Evolutionary conservation across 192 early-diverging fungal species (phyloP).

Genomic region (Gonapodya prolifera): DNA sequence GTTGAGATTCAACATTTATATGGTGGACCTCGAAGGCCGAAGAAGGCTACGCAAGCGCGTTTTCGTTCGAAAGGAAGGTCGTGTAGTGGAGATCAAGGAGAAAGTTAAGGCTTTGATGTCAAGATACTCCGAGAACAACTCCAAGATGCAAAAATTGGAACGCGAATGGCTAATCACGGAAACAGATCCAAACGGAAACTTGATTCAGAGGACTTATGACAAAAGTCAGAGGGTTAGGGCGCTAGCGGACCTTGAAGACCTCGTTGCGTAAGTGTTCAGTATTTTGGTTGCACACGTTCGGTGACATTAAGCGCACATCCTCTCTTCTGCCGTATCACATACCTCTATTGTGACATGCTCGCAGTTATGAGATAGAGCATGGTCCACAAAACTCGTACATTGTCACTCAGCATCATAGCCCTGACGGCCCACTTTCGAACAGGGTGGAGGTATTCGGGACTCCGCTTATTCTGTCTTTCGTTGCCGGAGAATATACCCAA

Average conservation of each 20-base stretch:
- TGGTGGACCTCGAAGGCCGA: background rate
- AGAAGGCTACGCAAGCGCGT: background rate
- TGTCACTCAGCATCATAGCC: background rate
- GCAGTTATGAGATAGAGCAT: slow-evolving; percentile 2
- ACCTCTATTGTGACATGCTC: background rate
- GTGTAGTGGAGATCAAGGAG: background rate
- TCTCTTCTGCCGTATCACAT: no score
- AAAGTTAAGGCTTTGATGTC: background rate
- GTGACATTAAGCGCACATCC: no score
- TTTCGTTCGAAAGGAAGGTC: background rate
- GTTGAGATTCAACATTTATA: background rate
- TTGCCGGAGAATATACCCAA: background rate
- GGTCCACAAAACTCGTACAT: background rate
- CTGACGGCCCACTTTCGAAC: background rate
- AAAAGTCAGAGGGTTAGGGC: background rate
- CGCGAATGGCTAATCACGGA: background rate
- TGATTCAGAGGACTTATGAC: background rate
- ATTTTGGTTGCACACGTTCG: background rate
- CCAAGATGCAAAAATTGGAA: background rate
- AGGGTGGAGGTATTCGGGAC: background rate
- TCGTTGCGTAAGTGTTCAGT: background rate
- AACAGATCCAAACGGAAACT: background rate
- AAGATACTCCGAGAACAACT: background rate
- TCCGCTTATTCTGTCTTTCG: background rate
- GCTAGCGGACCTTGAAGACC: background rate